Evolutionary conservation across 1,284 basidiomycete species (phyloP).

Genomic region (Vanrija sp.): DNA sequence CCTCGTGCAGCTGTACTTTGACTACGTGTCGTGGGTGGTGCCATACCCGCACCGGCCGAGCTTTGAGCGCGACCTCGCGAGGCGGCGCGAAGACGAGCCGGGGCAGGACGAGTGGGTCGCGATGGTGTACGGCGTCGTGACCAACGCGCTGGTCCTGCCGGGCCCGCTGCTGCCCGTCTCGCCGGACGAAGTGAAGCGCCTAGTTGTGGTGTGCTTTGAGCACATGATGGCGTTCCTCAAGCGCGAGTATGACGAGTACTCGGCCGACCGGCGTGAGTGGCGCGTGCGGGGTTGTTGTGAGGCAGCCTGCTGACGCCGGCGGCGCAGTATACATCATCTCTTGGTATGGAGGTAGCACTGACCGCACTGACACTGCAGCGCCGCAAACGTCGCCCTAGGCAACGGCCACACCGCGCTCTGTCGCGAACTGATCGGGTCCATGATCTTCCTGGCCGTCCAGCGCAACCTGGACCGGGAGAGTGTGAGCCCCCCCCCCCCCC

Average conservation of each 20-base stretch:
- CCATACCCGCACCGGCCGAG: conserved; percentile 58
- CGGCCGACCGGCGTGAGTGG: conserved; percentile 2
- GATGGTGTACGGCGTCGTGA: conserved; percentile 75
- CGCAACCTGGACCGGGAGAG: conserved; percentile 1
- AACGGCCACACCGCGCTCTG: neutral
- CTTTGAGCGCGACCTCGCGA: conserved; percentile 73
- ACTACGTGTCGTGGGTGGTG: conserved; percentile 76
- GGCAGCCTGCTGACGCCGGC: neutral
- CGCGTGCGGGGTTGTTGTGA: neutral
- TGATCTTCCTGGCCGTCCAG: conserved; percentile 2
- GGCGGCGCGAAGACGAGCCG: conserved; percentile 68
- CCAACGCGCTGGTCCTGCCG: conserved; percentile 63
- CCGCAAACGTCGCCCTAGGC: neutral
- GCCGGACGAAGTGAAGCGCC: conserved; percentile 7
- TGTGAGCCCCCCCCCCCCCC: neutral
- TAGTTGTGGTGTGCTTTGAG: conserved; percentile 10
- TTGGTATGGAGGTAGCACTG: neutral
- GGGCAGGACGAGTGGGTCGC: conserved; percentile 63
- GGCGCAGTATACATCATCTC: neutral
- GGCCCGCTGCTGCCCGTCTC: conserved; percentile 10
- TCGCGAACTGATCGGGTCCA: conserved; percentile 5
- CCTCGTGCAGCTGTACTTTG: conserved; percentile 75
- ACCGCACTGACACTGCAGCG: neutral
- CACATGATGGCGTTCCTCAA: neutral
- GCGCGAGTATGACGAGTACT: neutral